Percentiles rank a stretch among this genome's conserved stretches.
Conservation (phyloP, 164 flowering plant species). For the Umbilicus rupestris region DNA sequence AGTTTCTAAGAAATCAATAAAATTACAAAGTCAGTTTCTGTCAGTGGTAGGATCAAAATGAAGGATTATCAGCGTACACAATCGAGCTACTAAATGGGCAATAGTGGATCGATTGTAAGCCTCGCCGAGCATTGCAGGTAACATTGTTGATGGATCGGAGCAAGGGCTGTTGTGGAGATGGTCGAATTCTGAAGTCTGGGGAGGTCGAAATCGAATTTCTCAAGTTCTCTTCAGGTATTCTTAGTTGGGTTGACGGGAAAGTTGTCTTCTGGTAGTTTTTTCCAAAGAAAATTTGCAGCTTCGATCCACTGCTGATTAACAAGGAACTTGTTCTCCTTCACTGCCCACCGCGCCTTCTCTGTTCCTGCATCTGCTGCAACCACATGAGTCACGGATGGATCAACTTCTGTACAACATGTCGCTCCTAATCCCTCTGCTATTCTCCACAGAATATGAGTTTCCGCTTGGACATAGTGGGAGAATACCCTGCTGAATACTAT, state of each 20-base stretch:
- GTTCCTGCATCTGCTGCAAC: slow-evolving; percentile 52
- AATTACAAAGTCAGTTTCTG: too few relatives aligned
- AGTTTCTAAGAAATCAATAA: too few relatives aligned
- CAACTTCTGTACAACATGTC: slow-evolving; percentile 42
- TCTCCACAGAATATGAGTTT: slow-evolving; percentile 53
- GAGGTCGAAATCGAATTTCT: neutral
- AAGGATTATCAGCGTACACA: too few relatives aligned
- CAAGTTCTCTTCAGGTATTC: neutral
- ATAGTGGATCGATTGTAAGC: too few relatives aligned
- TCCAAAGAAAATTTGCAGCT: slow-evolving; percentile 62
- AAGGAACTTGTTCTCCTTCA: slow-evolving; percentile 44
- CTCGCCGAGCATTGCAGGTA: neutral
- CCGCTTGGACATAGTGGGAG: slow-evolving; percentile 31
- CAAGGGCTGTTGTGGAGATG: too few relatives aligned
- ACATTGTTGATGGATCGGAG: neutral
- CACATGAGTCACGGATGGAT: slow-evolving; percentile 69
- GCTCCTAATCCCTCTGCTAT: slow-evolving; percentile 77
- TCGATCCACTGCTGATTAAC: slow-evolving; percentile 70
- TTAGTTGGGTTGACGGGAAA: neutral
- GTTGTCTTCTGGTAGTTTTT: slow-evolving; percentile 11
- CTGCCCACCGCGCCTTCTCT: slow-evolving; percentile 69
- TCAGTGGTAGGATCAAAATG: too few relatives aligned
- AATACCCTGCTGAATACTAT: slow-evolving; percentile 62
- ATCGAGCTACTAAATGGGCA: too few relatives aligned
- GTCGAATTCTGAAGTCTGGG: neutral